Conservation (phyloP, 345 rosid species). For the Eucalyptus tenuipes region DNA sequence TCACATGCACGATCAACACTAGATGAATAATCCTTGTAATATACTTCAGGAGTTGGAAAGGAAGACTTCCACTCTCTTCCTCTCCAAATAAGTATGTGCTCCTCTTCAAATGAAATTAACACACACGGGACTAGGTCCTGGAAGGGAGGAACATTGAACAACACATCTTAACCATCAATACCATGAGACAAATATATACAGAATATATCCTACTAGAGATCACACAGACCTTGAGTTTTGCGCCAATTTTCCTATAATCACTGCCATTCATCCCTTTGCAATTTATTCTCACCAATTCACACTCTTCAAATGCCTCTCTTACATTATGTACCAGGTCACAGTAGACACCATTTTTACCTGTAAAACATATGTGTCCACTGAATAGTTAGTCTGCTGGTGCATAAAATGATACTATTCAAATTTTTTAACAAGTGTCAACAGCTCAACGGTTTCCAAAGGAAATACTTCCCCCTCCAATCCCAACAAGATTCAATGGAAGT, state of each 20-base stretch:
- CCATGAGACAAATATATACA: not conserved
- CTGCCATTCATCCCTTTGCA: conserved; percentile 75
- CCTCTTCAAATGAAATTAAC: conserved; percentile 64
- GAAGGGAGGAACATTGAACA: not conserved
- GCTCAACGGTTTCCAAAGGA: not conserved
- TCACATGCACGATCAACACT: conserved; percentile 5
- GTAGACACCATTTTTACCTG: conserved; percentile 87
- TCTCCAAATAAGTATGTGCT: conserved; percentile 82
- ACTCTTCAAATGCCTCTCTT: conserved; percentile 85
- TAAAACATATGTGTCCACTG: not conserved
- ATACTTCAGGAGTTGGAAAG: conserved; percentile 13
- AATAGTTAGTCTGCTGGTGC: not conserved
- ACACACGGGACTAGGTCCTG: conserved; percentile 92
- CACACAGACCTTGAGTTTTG: conserved; percentile 67
- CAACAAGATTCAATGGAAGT: not conserved
- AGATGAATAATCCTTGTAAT: conserved; percentile 1
- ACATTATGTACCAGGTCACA: conserved; percentile 52
- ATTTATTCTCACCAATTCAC: conserved; percentile 72
- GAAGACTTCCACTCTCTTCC: conserved; percentile 69
- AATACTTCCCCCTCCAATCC: not conserved
- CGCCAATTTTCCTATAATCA: conserved; percentile 78
- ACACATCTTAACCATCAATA: not conserved
- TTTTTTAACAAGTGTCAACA: not conserved
- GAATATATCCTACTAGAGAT: not conserved
- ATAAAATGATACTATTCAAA: not conserved